Conservation (phyloP, 2,329 filamentous ascomycete genomes). For the Ophiocordyceps robertsii region DNA sequence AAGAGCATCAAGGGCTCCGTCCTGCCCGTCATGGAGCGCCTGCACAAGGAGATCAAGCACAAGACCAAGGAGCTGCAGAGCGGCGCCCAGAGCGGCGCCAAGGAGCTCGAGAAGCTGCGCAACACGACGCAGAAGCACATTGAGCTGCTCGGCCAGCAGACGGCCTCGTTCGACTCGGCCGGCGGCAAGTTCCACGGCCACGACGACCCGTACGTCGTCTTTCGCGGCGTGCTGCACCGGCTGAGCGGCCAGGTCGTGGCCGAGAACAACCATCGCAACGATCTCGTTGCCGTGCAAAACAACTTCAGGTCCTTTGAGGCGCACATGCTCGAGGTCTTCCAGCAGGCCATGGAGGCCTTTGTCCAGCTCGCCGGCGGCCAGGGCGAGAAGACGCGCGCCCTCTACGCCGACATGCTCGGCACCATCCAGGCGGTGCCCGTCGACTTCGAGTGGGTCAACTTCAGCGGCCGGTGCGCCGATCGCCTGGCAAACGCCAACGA, state of each 20-base stretch:
- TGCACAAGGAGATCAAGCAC: conserved; percentile 94
- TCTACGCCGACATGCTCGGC: conserved; percentile 74
- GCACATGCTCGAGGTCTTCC: conserved; percentile 71
- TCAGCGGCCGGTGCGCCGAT: conserved; percentile 56
- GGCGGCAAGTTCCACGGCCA: conserved; percentile 55
- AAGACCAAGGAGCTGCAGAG: conserved; percentile 81
- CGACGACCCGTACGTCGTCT: conserved; percentile 81
- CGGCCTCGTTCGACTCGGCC: conserved; percentile 64
- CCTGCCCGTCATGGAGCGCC: conserved; percentile 73
- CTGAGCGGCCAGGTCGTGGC: conserved; percentile 84
- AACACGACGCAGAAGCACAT: conserved; percentile 87
- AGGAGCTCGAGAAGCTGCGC: conserved; percentile 84
- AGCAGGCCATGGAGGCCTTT: conserved; percentile 73
- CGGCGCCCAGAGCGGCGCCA: conserved; percentile 72
- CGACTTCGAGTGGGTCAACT: conserved; percentile 88
- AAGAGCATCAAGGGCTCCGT: conserved; percentile 80
- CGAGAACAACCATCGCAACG: conserved; percentile 92
- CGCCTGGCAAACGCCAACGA: conserved; percentile 67
- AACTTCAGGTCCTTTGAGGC: conserved; percentile 80
- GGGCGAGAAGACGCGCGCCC: conserved; percentile 63
- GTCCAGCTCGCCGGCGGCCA: conserved; percentile 69
- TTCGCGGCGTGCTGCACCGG: conserved; percentile 68
- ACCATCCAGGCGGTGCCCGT: conserved; percentile 63
- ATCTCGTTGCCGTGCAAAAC: conserved; percentile 82
- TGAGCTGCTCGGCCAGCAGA: conserved; percentile 78